phyloP scores from a whole-genome alignment of 192 early-diverging fungal species.

The Geosiphon pyriformis region DNA sequence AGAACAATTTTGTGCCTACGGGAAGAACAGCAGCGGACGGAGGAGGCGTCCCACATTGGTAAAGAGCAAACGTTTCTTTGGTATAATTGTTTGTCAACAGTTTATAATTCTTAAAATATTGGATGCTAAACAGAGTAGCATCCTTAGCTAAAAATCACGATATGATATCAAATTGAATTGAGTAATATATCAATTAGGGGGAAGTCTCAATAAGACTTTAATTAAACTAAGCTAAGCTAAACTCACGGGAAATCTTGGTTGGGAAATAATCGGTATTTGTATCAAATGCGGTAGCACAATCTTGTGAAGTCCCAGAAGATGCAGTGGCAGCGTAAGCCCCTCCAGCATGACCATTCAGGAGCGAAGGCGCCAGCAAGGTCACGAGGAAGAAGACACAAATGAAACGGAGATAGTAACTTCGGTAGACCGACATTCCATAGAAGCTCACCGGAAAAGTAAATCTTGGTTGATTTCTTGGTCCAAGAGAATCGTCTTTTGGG shows the following conservation, averaged over 20 bases:
- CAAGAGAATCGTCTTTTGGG: no score
- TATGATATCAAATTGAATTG: no score
- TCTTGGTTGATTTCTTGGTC: no score
- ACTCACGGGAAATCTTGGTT: no score
- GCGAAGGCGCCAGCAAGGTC: background rate
- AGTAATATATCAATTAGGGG: no score
- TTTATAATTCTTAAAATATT: constrained; percentile 63
- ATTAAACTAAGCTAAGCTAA: no score
- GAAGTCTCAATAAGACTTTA: no score
- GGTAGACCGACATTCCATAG: background rate
- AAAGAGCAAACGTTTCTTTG: constrained; percentile 57
- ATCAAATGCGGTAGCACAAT: constrained; percentile 34
- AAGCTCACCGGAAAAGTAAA: background rate
- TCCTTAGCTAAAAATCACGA: constrained; percentile 43
- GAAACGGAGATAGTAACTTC: background rate
- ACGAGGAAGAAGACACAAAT: constrained; percentile 9
- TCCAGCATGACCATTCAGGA: no score
- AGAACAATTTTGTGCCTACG: constrained; percentile 39
- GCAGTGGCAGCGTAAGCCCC: background rate
- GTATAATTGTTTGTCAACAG: constrained; percentile 49
- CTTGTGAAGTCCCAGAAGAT: no score
- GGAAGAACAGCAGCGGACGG: constrained; percentile 35
- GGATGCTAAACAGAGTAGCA: constrained; percentile 54
- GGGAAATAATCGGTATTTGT: constrained; percentile 45
- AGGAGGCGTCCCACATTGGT: constrained; percentile 64